phyloP scores from a whole-genome alignment of 345 rosid species.

The Eucalyptus grandis region DNA sequence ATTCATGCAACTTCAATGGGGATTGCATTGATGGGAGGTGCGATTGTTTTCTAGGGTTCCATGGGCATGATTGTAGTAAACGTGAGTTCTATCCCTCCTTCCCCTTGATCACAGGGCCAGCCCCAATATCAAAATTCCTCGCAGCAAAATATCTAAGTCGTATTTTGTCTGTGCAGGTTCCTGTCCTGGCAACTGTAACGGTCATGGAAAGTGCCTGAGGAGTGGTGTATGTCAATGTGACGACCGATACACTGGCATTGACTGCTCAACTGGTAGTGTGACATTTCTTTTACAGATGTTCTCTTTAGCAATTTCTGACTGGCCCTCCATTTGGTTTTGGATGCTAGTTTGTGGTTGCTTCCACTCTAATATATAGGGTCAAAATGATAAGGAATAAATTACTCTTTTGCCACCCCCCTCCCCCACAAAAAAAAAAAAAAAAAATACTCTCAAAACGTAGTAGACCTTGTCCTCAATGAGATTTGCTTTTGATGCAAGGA shows the following conservation, averaged over 20 bases:
- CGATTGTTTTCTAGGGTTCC: conserved; percentile 80
- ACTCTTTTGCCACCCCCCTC: not conserved
- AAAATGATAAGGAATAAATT: not conserved
- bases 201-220: conserved; percentile 70
- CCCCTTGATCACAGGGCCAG: not conserved
- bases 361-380: not conserved
- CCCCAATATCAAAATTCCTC: not conserved
- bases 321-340: not conserved
- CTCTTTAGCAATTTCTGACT: not conserved
- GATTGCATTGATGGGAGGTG: conserved; percentile 90
- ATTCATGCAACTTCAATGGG: conserved; percentile 81
- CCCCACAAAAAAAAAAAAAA: too few relatives aligned
- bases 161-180: conserved; percentile 33
- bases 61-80: conserved; percentile 76
- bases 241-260: conserved; percentile 77
- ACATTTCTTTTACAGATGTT: not conserved
- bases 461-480: not conserved
- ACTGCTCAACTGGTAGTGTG: conserved; percentile 85
- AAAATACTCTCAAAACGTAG: not conserved
- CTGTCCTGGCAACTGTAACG: conserved; percentile 80
- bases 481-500: not conserved
- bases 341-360: not conserved
- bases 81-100: conserved; percentile 33
- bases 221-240: conserved; percentile 69
- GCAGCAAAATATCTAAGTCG: not conserved